Evolutionary conservation across 306 rosid genomes (phyloP).

Genomic region (Medicago truncatula): DNA sequence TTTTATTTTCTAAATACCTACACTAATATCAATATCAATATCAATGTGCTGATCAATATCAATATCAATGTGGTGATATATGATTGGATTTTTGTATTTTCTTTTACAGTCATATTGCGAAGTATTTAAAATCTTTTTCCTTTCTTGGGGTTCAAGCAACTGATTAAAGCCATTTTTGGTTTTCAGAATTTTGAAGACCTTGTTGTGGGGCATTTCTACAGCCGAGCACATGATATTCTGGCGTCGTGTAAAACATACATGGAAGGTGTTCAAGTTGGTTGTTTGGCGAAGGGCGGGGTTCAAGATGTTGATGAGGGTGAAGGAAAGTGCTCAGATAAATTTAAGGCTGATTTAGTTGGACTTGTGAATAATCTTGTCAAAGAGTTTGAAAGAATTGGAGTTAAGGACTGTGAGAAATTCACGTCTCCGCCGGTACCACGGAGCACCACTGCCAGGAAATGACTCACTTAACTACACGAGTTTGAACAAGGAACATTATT

Average conservation of each 20-base stretch:
- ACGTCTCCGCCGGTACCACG: neutral
- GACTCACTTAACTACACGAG: neutral
- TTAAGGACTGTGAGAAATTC: neutral
- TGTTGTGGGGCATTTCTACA: slow-evolving; percentile 74
- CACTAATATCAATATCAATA: no score
- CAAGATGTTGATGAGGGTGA: slow-evolving; percentile 70
- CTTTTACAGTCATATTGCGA: no score
- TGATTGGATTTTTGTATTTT: no score
- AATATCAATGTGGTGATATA: no score
- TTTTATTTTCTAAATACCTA: no score
- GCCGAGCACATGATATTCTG: slow-evolving; percentile 66
- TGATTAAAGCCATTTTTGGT: slow-evolving; percentile 19
- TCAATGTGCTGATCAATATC: no score
- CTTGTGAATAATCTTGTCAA: slow-evolving; percentile 52
- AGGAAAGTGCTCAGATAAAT: slow-evolving; percentile 69
- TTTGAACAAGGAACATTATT: neutral
- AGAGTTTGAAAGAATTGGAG: slow-evolving; percentile 42
- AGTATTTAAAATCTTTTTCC: neutral
- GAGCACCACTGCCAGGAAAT: neutral
- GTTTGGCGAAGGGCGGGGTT: slow-evolving; percentile 78
- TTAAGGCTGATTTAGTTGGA: slow-evolving; percentile 54
- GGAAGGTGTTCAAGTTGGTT: slow-evolving; percentile 89
- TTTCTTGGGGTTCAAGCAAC: slow-evolving; percentile 20
- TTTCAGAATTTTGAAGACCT: slow-evolving; percentile 82
- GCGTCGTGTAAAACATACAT: slow-evolving; percentile 80